Conservation (phyloP, 2,329 filamentous ascomycete species). For the Didymella pomorum region DNA sequence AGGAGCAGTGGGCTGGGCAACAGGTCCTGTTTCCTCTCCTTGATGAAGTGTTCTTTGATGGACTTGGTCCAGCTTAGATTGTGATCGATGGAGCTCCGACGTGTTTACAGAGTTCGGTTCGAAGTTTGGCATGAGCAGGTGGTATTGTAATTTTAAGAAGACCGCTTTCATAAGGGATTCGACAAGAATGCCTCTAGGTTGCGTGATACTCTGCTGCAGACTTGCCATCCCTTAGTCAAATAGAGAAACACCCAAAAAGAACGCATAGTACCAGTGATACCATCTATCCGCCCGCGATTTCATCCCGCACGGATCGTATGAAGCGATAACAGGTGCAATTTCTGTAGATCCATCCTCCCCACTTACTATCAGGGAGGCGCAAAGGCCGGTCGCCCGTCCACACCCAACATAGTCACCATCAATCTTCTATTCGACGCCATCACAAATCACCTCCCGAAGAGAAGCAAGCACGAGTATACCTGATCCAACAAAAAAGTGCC, state of each 20-base stretch:
- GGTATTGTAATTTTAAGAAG: not conserved
- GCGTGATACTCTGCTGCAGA: no score
- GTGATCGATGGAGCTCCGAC: not conserved
- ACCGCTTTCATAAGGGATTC: not conserved
- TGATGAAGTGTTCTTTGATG: conserved; percentile 43
- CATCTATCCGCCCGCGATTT: not conserved
- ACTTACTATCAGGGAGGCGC: no score
- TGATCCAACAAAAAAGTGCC: conserved; percentile 13
- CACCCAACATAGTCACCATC: not conserved
- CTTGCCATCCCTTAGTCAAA: no score
- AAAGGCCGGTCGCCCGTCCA: not conserved
- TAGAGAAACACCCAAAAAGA: no score
- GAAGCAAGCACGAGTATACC: no score
- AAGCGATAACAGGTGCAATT: no score
- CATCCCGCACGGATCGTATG: not conserved
- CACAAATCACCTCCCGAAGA: not conserved
- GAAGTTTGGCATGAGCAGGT: no score
- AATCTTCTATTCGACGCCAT: not conserved
- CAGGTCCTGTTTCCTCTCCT: conserved; percentile 34
- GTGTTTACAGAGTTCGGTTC: not conserved
- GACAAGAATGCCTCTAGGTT: no score
- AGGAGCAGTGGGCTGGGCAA: conserved; percentile 57
- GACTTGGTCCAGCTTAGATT: conserved; percentile 28
- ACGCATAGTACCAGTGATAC: not conserved
- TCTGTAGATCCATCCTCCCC: no score